Percentiles rank a stretch among this genome's conserved stretches.
Conservation (phyloP, 176 grass and related monocot genomes). For the Oryza punctata region DNA sequence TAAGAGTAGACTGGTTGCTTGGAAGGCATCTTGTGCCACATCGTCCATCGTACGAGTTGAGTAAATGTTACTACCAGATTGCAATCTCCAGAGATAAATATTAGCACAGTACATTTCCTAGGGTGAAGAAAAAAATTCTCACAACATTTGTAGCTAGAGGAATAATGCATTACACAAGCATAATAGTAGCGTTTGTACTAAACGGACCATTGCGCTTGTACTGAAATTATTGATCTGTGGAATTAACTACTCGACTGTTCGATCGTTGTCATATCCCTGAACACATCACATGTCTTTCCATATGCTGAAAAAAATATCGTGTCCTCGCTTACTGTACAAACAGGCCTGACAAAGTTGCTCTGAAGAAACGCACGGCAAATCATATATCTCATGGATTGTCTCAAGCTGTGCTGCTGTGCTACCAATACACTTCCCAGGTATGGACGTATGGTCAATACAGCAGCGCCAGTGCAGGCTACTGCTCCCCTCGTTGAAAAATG, state of each 20-base stretch:
- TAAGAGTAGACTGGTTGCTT: too few relatives aligned
- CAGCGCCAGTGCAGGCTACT: background rate
- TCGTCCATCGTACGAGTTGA: too few relatives aligned
- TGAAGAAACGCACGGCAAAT: background rate
- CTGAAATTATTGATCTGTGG: background rate
- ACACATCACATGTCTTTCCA: conserved; percentile 9
- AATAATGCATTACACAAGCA: background rate
- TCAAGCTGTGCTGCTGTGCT: background rate
- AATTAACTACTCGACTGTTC: background rate
- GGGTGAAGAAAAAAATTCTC: too few relatives aligned
- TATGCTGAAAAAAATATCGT: background rate
- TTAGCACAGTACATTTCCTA: too few relatives aligned
- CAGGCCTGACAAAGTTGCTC: background rate
- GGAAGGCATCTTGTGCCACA: too few relatives aligned
- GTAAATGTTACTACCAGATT: too few relatives aligned
- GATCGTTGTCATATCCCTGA: conserved; percentile 13
- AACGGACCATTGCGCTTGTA: background rate
- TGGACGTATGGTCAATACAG: background rate
- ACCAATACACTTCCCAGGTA: background rate
- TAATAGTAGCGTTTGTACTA: background rate
- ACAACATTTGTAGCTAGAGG: background rate
- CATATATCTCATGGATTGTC: background rate
- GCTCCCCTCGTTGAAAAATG: background rate
- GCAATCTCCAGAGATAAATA: too few relatives aligned
- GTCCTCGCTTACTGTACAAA: background rate